Percentiles rank a stretch among this genome's conserved stretches.
Evolutionary conservation across 1,284 basidiomycete species (phyloP).

Genomic region (Pseudozyma sp.): DNA sequence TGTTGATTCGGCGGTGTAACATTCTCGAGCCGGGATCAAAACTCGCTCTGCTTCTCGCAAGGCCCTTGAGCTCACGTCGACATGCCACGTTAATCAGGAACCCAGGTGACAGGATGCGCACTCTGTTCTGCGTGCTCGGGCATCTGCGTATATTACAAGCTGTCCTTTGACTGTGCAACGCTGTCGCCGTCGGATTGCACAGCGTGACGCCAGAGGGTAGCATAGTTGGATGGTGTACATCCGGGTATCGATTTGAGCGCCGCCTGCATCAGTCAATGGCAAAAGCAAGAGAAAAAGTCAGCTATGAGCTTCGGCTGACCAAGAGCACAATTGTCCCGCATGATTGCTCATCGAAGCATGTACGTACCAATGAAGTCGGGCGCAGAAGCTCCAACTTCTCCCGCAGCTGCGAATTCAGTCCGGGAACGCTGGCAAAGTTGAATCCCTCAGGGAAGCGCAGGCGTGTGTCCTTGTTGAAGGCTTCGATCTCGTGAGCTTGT

Average conservation of each 20-base stretch:
- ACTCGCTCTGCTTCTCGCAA: too few species aligned
- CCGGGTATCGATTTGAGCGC: conserved; percentile 54
- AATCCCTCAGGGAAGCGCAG: conserved; percentile 77
- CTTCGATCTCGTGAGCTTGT: conserved; percentile 80
- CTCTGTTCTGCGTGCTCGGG: not conserved
- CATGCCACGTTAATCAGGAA: too few species aligned
- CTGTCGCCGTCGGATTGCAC: conserved; percentile 10
- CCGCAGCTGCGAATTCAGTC: conserved; percentile 80
- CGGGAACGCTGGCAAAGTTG: conserved; percentile 77
- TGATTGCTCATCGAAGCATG: too few species aligned
- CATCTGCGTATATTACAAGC: too few species aligned
- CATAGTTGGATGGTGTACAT: conserved; percentile 56
- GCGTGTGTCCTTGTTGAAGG: conserved; percentile 81
- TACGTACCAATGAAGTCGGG: conserved; percentile 79
- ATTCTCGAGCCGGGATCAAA: not conserved
- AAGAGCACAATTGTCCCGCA: not conserved
- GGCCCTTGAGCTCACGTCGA: too few species aligned
- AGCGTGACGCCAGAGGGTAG: conserved; percentile 53
- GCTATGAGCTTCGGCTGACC: not conserved
- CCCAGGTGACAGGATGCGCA: too few species aligned
- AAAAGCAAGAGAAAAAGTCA: conserved; percentile 5
- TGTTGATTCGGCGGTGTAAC: not conserved
- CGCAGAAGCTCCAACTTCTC: conserved; percentile 76
- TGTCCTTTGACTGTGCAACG: too few species aligned
- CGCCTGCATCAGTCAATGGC: conserved; percentile 17